A percentile compares a stretch with the other conserved stretches of the same genome.
Evolutionary conservation across 371 early-diverging fungal genomes (phyloP).

Genomic region (Umbelopsis sp.): DNA sequence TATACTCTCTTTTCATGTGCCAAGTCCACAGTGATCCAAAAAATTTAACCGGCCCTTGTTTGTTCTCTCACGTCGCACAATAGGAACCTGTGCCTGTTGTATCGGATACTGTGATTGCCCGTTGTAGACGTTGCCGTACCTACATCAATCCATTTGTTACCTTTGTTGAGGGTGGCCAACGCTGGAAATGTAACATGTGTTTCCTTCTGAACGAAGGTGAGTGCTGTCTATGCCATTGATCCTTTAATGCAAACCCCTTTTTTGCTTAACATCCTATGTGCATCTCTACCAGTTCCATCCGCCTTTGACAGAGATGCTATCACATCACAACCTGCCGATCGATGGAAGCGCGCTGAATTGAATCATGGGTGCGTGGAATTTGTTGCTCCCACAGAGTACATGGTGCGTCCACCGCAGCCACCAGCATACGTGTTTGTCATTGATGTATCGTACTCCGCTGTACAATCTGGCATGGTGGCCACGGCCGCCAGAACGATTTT

Average conservation of each 20-base stretch:
- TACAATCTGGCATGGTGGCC: conserved; percentile 77
- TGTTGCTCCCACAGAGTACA: conserved; percentile 94
- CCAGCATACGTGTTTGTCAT: conserved; percentile 91
- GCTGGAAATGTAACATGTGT: conserved; percentile 98
- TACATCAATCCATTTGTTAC: conserved; percentile 96
- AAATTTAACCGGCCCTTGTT: neutral
- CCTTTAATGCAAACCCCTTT: neutral
- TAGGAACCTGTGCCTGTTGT: conserved; percentile 84
- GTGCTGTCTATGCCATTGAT: neutral
- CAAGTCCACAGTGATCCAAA: too few species aligned
- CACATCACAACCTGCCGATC: conserved; percentile 79
- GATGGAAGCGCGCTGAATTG: conserved; percentile 87
- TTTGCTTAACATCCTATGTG: neutral
- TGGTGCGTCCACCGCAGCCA: conserved; percentile 93
- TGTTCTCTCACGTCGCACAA: conserved; percentile 1
- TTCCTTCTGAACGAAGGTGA: conserved; percentile 86
- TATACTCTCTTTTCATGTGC: too few species aligned
- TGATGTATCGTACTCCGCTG: conserved; percentile 88
- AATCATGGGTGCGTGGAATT: conserved; percentile 91
- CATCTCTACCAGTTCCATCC: conserved; percentile 63
- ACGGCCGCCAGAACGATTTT: conserved; percentile 81
- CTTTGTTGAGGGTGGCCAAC: conserved; percentile 90
- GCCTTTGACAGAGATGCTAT: conserved; percentile 90
- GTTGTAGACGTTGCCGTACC: conserved; percentile 94
- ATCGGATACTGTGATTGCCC: conserved; percentile 82